Conservation (phyloP, 305 asterid species). For the Rubia balearica region DNA sequence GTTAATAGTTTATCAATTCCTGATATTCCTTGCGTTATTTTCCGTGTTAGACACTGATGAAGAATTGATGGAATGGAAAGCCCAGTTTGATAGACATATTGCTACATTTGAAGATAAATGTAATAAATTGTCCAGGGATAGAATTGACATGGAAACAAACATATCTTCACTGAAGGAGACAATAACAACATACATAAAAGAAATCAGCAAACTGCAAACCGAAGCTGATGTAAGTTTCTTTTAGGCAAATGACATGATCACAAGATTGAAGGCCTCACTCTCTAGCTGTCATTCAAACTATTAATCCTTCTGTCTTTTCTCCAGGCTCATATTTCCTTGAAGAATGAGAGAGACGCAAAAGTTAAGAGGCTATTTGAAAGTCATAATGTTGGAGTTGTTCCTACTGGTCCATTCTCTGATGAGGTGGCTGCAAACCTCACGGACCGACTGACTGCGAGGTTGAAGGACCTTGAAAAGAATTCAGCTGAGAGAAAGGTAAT, state of each 20-base stretch:
- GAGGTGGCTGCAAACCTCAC: constrained; percentile 64
- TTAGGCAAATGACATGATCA: constrained; percentile 20
- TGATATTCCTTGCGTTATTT: constrained; percentile 12
- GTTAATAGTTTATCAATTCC: neutral
- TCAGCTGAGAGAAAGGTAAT: constrained; percentile 70
- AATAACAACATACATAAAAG: constrained; percentile 33
- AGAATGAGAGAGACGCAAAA: constrained; percentile 58
- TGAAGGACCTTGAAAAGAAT: constrained; percentile 48
- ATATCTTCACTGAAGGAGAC: constrained; percentile 32
- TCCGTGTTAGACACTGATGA: constrained; percentile 75
- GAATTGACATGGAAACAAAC: constrained; percentile 47
- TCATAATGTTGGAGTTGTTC: constrained; percentile 68
- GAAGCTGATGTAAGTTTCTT: constrained; percentile 53
- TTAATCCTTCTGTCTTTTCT: constrained; percentile 10
- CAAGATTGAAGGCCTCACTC: constrained; percentile 8
- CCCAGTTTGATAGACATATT: constrained; percentile 72
- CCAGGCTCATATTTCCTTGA: constrained; percentile 57
- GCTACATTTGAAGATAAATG: constrained; percentile 47
- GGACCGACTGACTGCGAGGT: constrained; percentile 49
- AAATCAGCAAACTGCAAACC: constrained; percentile 66
- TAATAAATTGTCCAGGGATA: constrained; percentile 63
- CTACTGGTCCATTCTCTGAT: constrained; percentile 53
- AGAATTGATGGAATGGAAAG: constrained; percentile 84
- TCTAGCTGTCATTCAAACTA: constrained; percentile 16
- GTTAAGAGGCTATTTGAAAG: constrained; percentile 47